Conservation (phyloP, 1,284 basidiomycete species). For the Ceratobasidium theobromae region DNA sequence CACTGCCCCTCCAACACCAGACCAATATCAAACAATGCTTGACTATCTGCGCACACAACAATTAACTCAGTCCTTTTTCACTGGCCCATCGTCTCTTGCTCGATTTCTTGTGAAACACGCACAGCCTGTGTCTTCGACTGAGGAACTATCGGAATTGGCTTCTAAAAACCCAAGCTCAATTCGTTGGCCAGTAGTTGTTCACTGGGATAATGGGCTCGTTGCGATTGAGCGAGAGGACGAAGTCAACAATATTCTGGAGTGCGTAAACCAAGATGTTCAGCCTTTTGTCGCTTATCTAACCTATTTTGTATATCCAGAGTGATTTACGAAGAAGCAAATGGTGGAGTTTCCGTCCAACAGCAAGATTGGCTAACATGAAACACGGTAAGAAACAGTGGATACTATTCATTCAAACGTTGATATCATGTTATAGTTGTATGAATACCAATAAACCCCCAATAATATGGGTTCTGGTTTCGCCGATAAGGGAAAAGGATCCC, state of each 20-base stretch:
- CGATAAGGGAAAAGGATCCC: too few relatives aligned
- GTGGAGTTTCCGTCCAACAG: neutral
- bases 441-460: too few relatives aligned
- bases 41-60: constrained; percentile 21
- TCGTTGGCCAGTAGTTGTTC: constrained; percentile 28
- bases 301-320: neutral
- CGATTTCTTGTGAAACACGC: constrained; percentile 18
- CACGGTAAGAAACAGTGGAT: neutral
- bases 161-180: neutral
- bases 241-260: constrained; percentile 25
- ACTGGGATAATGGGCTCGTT: constrained; percentile 29
- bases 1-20: constrained; percentile 9
- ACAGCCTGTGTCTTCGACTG: neutral
- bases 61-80: neutral
- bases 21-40: constrained; percentile 29
- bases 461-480: too few relatives aligned
- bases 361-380: constrained; percentile 20
- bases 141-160: constrained; percentile 11
- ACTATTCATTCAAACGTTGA: too few relatives aligned
- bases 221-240: constrained; percentile 32
- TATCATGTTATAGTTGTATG: too few relatives aligned
- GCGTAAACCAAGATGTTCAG: neutral
- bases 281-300: too few relatives aligned
- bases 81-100: neutral
- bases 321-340: neutral